phyloP scores from a whole-genome alignment of 2,329 filamentous ascomycete genomes.

The Colletotrichum sp. region DNA sequence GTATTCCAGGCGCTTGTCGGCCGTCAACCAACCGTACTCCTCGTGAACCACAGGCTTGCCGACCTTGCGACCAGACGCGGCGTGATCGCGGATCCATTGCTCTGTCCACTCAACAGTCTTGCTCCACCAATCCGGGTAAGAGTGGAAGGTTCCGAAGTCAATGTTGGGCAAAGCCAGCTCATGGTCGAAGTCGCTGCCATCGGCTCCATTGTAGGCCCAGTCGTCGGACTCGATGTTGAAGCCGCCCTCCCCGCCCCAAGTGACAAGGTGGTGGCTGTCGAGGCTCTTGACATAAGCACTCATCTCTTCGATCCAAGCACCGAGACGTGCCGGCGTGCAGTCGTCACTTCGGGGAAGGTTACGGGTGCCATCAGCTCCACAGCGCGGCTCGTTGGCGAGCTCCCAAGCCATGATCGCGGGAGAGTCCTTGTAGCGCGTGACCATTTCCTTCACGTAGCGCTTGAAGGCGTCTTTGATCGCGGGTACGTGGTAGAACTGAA shows the following conservation, averaged over 20 bases:
- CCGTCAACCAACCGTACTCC: conserved; percentile 59
- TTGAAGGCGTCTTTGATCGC: conserved; percentile 57
- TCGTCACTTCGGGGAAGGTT: conserved; percentile 45
- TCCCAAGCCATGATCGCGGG: conserved; percentile 71
- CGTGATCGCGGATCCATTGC: conserved; percentile 61
- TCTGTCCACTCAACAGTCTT: conserved; percentile 56
- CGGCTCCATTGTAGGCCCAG: conserved; percentile 49
- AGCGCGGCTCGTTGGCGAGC: conserved; percentile 65
- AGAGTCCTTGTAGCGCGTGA: conserved; percentile 62
- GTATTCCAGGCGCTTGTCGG: conserved; percentile 50
- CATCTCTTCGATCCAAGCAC: conserved; percentile 57
- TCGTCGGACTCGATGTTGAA: conserved; percentile 50
- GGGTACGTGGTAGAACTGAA: conserved; percentile 52
- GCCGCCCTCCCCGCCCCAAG: conserved; percentile 63
- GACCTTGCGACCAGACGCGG: conserved; percentile 40
- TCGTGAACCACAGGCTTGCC: conserved; percentile 60
- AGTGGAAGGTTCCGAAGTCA: conserved; percentile 60
- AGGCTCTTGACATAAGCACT: conserved; percentile 57
- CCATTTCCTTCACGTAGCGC: conserved; percentile 62
- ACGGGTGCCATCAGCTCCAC: conserved; percentile 47
- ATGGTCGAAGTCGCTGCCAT: conserved; percentile 58
- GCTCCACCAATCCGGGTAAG: conserved; percentile 60
- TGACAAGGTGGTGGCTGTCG: conserved; percentile 57
- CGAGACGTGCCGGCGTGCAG: conserved; percentile 47
- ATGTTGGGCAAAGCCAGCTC: conserved; percentile 51